Evolutionary conservation across 495 filamentous ascomycete genomes (phyloP), one percentile per base, ranked within the genome.

Genomic region (Aspergillus saccharolyticus): DNA sequence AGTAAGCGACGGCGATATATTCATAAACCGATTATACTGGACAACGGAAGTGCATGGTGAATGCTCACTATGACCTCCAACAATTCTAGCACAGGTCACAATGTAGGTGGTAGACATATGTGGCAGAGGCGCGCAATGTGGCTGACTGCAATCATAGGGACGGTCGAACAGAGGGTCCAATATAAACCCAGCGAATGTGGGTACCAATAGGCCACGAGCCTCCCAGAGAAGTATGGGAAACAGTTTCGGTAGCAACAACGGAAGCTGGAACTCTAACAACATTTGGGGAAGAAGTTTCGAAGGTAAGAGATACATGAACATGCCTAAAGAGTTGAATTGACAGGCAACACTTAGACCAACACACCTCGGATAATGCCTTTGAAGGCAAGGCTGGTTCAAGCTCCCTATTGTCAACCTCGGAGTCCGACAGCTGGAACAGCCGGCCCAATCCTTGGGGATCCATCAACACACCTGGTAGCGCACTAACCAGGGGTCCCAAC

Each of bases 201-300:
- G 69, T 58, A 65, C 59, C 44, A 77, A 80, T 33, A 68, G 71
- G 56, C 48, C 69, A 22, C 71, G 73, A 39, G 63, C 68, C 42
- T 61, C 66, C n/a, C 71, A 77, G 55, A 66, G 51, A 25, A 66
- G 64, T 48, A 69, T 80, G 65, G 66, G 75, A 50, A 74, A 73
- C 39, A 66, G 75, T 33, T 77, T 81, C 66, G 67, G 73, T 43
- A 71, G 65, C 68, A 67, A 72, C 52, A 78, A 75, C 43, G 62
- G 73, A 18, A 80, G 78, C 71, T 84, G 83, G 74, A 78, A 72
- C 19, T 75, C 66, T 60, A 82, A 74, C 28, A 88, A 74, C 33
- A 88, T 89, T 19, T 90, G 86, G 86, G 76, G 79, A 42, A 83
- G 75, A 64, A 70, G 65, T 22, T 80, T 86, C 47, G 74, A 77